Evolutionary conservation across 2,329 filamentous ascomycete species (phyloP), one percentile per base, ranked within the genome.

Genomic region (Harringtonia aguacate): DNA sequence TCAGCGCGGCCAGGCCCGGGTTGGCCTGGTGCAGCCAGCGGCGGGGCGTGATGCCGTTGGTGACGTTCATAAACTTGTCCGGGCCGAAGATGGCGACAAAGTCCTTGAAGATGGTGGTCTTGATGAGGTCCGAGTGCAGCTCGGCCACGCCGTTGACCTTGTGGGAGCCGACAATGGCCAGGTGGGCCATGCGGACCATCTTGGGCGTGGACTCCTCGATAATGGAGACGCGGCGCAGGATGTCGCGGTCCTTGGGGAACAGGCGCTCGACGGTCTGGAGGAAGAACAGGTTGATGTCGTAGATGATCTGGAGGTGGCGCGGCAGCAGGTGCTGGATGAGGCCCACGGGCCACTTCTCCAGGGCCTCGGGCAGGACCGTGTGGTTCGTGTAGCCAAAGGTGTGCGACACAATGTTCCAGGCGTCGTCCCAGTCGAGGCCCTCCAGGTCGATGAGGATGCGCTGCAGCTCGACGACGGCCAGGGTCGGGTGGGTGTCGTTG

Each of bases 131-230:
- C 1, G 92, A 98, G 67, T 98, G 92, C 52, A 98, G 69, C 67
- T 98, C 92, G 29, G 92, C 92, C 30, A 98, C 92, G 61, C 92
- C 92, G 55, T 98, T 98, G 69, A 98, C 89, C 71, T 97, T 98
- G 77, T 97, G 92, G 30, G 92, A 97, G 39, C 92, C 92, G 55
- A 98, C 88, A 59, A 97, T 84, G 50, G 92, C 92, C 41, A 98
- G 70, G 64, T 78, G 92, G 3, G 92, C 92, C 92, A 98, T 98
- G 61, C 90, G 84, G 48, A 98, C 82, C 86, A 95, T 95, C 77
- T 97, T 95, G 36, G 89, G 86, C 61, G 94, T 84, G 6, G 86
- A 88, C 64, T 98, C 92, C 63, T 98, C 92, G 47, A 98, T 95
- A 57, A 98, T 94, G 6, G 90, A 97, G n/a, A 97, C 88, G 31